phyloP scores from a whole-genome alignment of 139 green algal species.

The Astrephomene gubernaculifera region DNA sequence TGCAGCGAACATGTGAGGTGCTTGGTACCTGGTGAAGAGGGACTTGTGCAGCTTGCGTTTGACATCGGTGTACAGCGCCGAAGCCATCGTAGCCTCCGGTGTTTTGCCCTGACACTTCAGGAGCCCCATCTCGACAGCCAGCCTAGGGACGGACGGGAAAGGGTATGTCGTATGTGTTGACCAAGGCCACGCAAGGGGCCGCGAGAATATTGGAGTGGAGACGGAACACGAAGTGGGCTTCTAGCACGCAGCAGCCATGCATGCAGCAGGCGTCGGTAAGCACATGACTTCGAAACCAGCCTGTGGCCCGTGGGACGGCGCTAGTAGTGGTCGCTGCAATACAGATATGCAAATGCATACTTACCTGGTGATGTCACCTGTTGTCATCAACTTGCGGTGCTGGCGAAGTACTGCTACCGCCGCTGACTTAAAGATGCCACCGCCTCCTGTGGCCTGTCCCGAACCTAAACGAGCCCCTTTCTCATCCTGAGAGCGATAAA shows the following conservation, averaged over 20 bases:
- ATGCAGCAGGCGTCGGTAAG: no score
- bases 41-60: constrained; percentile 78
- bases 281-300: no score
- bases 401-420: constrained; percentile 77
- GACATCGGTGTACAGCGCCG: constrained; percentile 88
- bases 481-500: constrained; percentile 11
- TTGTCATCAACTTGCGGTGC: constrained; percentile 83
- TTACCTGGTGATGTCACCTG: constrained; percentile 71
- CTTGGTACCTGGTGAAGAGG: constrained; percentile 56
- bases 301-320: no score
- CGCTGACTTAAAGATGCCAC: constrained; percentile 87
- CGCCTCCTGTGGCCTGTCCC: constrained; percentile 32
- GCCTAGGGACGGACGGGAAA: no score
- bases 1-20: neutral
- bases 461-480: neutral
- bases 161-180: no score
- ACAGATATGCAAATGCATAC: no score
- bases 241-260: no score
- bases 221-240: no score
- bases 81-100: constrained; percentile 90
- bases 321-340: no score
- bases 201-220: no score
- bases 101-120: constrained; percentile 85
- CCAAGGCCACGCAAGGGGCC: no score
- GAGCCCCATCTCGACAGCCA: constrained; percentile 72